These are phyloP conservation scores for Starmerella floricola DNA, from an alignment of 805 yeast genomes.

Conservation along the genomic window DNA sequence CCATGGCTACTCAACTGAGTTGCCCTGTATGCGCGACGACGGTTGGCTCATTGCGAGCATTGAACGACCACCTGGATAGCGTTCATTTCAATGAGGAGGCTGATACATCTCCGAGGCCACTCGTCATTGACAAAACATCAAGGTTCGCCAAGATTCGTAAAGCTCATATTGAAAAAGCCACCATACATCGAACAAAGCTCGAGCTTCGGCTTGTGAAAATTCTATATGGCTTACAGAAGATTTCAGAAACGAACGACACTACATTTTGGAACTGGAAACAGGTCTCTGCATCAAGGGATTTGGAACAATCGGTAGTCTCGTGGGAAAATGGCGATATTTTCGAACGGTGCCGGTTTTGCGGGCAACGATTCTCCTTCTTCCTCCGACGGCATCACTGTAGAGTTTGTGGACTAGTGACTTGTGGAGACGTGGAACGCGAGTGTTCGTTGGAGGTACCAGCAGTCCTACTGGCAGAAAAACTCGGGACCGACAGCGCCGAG, in stretches of 20 bases:
- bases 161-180: slow-evolving; percentile 36
- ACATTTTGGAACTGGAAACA: slow-evolving; percentile 26
- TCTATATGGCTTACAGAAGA: slow-evolving; percentile 20
- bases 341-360: slow-evolving; percentile 52
- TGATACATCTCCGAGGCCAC: not conserved
- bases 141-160: slow-evolving; percentile 36
- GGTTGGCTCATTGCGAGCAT: slow-evolving; percentile 31
- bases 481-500: slow-evolving; percentile 13
- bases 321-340: slow-evolving; percentile 53
- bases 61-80: slow-evolving; percentile 63
- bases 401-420: slow-evolving; percentile 70
- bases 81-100: slow-evolving; percentile 34
- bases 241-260: slow-evolving; percentile 14
- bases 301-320: slow-evolving; percentile 40
- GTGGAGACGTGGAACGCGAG: slow-evolving; percentile 48
- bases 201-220: slow-evolving; percentile 43
- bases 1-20: not conserved
- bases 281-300: slow-evolving; percentile 25
- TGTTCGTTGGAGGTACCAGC: slow-evolving; percentile 70
- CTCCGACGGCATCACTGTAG: slow-evolving; percentile 83
- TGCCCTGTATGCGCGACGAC: slow-evolving; percentile 49
- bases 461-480: slow-evolving; percentile 25
- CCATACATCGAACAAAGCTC: slow-evolving; percentile 43
- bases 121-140: slow-evolving; percentile 34
- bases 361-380: slow-evolving; percentile 41